Conservation (phyloP, 106 monocot genomes). For the Agapanthus africanus region DNA sequence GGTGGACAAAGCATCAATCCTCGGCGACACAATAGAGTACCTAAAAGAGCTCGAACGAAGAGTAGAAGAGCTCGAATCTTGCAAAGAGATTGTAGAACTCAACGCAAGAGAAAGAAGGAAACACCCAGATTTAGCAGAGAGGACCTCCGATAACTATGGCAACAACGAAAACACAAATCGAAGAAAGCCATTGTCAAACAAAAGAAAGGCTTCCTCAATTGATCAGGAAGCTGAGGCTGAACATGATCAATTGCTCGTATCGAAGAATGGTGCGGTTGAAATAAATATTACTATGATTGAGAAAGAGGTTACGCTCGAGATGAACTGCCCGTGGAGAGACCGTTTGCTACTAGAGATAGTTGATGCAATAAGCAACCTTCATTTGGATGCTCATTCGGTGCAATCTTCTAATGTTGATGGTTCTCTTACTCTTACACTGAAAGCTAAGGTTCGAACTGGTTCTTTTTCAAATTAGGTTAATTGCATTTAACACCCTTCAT, state of each 20-base stretch:
- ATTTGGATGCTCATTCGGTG: conserved; percentile 58
- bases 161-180: conserved; percentile 10
- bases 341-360: conserved; percentile 58
- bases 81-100: conserved; percentile 19
- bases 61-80: conserved; percentile 64
- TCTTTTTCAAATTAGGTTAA: too few species aligned
- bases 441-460: conserved; percentile 66
- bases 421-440: conserved; percentile 35
- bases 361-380: conserved; percentile 49
- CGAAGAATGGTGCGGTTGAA: conserved; percentile 27
- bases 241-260: conserved; percentile 13
- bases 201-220: conserved; percentile 39
- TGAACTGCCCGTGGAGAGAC: conserved; percentile 77
- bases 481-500: too few species aligned
- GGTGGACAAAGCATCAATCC: conserved; percentile 72
- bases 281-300: conserved; percentile 53
- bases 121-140: conserved; percentile 42
- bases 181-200: conserved; percentile 19
- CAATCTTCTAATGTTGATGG: conserved; percentile 51
- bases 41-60: conserved; percentile 68
- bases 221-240: conserved; percentile 23
- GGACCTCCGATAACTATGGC: conserved; percentile 66
- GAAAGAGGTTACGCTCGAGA: conserved; percentile 54
- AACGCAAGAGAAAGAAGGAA: conserved; percentile 25
- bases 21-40: conserved; percentile 64